A percentile compares a stretch with the other conserved stretches of the same genome.
phyloP scores from a whole-genome alignment of 1,139 yeast genomes.

The Starmera stellimalicola region DNA sequence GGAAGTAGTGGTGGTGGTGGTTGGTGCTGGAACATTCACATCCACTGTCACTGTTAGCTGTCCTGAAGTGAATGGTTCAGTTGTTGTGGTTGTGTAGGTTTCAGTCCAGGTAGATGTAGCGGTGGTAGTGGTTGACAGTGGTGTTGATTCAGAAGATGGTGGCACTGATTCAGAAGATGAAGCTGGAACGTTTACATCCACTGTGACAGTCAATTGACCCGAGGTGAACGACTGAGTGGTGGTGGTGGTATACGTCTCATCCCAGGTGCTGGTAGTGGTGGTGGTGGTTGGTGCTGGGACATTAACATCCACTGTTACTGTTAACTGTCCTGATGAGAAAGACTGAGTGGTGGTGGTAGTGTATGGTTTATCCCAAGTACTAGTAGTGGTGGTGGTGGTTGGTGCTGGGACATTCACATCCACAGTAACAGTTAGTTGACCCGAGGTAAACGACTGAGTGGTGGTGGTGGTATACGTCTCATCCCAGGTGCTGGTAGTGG shows the following conservation, averaged over 20 bases:
- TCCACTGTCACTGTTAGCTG: slow-evolving; percentile 12
- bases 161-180: too few relatives aligned
- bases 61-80: slow-evolving; percentile 3
- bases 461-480: neutral
- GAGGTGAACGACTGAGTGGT: slow-evolving; percentile 2
- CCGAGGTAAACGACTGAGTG: neutral
- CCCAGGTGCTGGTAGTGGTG: slow-evolving; percentile 5
- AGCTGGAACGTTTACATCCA: slow-evolving; percentile 1
- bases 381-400: slow-evolving; percentile 2
- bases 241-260: slow-evolving; percentile 1
- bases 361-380: slow-evolving; percentile 1
- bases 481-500: slow-evolving; percentile 1
- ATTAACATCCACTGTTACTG: neutral
- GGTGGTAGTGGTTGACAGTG: slow-evolving; percentile 11
- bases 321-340: neutral
- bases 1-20: slow-evolving; percentile 1
- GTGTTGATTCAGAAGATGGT: too few relatives aligned
- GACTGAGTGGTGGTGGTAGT: neutral
- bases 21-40: slow-evolving; percentile 12
- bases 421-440: neutral
- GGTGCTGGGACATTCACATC: slow-evolving; percentile 2
- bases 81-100: slow-evolving; percentile 1
- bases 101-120: slow-evolving; percentile 6
- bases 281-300: slow-evolving; percentile 1
- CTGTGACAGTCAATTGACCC: slow-evolving; percentile 1